Percentiles rank a stretch among this genome's conserved stretches.
These are phyloP conservation scores for Curvularia sp. DNA, from an alignment of 2,329 filamentous ascomycete genomes.

Conservation along the genomic window DNA sequence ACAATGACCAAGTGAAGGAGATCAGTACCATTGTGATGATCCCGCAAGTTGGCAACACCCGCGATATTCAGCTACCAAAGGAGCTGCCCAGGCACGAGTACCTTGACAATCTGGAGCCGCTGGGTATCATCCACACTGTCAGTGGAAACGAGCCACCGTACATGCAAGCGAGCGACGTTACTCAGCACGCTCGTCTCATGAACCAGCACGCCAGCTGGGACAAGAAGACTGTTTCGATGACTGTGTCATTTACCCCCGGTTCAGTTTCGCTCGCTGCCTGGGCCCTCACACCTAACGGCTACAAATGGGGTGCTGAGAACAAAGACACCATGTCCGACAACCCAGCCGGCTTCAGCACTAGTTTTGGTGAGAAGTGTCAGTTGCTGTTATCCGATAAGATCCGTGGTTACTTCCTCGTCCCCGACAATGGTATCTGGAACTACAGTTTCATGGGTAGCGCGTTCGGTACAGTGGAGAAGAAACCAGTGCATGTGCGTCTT, in stretches of 20 bases:
- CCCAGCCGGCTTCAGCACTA: conserved; percentile 89
- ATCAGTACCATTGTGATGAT: conserved; percentile 97
- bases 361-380: conserved; percentile 95
- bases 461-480: conserved; percentile 89
- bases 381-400: conserved; percentile 91
- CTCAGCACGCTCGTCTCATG: conserved; percentile 89
- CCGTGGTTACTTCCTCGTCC: conserved; percentile 93
- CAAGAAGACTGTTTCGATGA: conserved; percentile 91
- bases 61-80: conserved; percentile 88
- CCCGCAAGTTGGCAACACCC: conserved; percentile 91
- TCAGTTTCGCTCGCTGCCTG: conserved; percentile 94
- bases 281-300: conserved; percentile 88
- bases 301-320: conserved; percentile 97
- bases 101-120: conserved; percentile 82
- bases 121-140: conserved; percentile 94
- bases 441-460: conserved; percentile 96
- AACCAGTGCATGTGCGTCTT: conserved; percentile 87
- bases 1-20: conserved; percentile 97
- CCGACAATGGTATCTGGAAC: conserved; percentile 90
- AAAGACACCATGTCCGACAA: conserved; percentile 91
- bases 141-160: conserved; percentile 94
- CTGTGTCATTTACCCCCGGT: conserved; percentile 94
- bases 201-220: conserved; percentile 82
- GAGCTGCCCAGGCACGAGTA: conserved; percentile 92
- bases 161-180: conserved; percentile 95